Conservation (phyloP, 768 basidiomycete genomes). For the Tulasnella sp. region DNA sequence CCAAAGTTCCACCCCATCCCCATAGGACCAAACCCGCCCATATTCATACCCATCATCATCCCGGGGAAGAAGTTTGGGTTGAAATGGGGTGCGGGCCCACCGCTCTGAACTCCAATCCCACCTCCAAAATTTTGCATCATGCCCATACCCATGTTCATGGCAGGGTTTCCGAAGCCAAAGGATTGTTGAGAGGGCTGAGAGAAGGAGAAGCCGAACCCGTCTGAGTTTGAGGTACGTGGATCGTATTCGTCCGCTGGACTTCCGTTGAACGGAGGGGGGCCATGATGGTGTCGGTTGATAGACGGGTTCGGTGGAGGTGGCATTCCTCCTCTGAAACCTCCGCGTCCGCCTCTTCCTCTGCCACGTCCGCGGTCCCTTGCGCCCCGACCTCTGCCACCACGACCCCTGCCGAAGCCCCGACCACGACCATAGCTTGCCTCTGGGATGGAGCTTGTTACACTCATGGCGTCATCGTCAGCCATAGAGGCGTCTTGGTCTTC, state of each 20-base stretch:
- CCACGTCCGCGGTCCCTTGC: slow-evolving; percentile 26
- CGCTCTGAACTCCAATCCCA: slow-evolving; percentile 41
- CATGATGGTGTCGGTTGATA: neutral
- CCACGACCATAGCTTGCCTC: neutral
- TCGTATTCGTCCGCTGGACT: slow-evolving; percentile 37
- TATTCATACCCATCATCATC: slow-evolving; percentile 20
- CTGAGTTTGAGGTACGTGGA: slow-evolving; percentile 30
- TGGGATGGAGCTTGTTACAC: neutral
- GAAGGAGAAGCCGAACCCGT: neutral
- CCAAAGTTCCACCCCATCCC: neutral
- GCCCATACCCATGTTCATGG: slow-evolving; percentile 33
- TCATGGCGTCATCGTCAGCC: neutral
- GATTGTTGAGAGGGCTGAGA: neutral
- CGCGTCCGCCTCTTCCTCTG: slow-evolving; percentile 13
- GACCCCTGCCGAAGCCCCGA: slow-evolving; percentile 3
- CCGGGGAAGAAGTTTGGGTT: slow-evolving; percentile 16
- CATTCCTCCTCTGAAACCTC: neutral
- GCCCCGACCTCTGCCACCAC: slow-evolving; percentile 32
- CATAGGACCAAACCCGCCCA: neutral
- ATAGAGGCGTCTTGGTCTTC: neutral
- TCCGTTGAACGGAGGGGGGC: neutral
- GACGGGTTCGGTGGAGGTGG: neutral
- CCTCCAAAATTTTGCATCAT: slow-evolving; percentile 49
- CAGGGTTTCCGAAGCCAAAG: slow-evolving; percentile 39
- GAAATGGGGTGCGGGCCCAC: neutral